Percentiles rank a stretch among this genome's conserved stretches.
These are phyloP conservation scores for Cenchrus americanus DNA, from an alignment of 176 grass and related monocot species.

Conservation along the genomic window DNA sequence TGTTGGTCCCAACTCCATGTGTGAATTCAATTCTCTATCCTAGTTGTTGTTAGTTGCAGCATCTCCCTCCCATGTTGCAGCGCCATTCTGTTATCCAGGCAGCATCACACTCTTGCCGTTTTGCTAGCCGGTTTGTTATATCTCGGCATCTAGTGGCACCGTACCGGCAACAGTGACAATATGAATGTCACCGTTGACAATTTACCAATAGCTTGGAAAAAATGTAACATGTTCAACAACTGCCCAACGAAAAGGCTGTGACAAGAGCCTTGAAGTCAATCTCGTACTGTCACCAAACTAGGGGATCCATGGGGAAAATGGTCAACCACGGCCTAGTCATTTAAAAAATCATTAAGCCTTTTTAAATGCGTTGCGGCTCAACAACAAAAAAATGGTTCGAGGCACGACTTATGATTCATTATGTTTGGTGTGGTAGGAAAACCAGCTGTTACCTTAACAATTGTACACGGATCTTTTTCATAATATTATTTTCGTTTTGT, in stretches of 20 bases:
- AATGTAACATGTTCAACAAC: no score
- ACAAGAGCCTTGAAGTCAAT: background rate
- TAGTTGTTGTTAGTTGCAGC: background rate
- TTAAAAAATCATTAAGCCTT: background rate
- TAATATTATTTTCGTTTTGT: background rate
- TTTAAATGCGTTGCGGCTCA: background rate
- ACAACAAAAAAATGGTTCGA: background rate
- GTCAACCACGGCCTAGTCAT: background rate
- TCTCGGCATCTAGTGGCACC: background rate
- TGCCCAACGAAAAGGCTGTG: background rate
- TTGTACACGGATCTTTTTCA: no score
- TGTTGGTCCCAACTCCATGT: background rate
- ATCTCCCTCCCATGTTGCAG: no score
- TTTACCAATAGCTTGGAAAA: background rate
- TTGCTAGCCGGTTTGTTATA: background rate
- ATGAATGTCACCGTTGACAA: background rate
- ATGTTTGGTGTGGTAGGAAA: background rate
- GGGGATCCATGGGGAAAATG: background rate
- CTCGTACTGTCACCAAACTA: background rate
- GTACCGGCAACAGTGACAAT: background rate
- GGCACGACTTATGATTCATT: background rate
- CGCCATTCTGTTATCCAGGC: no score
- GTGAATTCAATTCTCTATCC: background rate
- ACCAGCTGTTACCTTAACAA: background rate
- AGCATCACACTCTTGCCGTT: no score